A percentile compares a stretch with the other conserved stretches of the same genome.
These are phyloP conservation scores for Erodium moschatum DNA, from an alignment of 441 rosid species.

Conservation along the genomic window DNA sequence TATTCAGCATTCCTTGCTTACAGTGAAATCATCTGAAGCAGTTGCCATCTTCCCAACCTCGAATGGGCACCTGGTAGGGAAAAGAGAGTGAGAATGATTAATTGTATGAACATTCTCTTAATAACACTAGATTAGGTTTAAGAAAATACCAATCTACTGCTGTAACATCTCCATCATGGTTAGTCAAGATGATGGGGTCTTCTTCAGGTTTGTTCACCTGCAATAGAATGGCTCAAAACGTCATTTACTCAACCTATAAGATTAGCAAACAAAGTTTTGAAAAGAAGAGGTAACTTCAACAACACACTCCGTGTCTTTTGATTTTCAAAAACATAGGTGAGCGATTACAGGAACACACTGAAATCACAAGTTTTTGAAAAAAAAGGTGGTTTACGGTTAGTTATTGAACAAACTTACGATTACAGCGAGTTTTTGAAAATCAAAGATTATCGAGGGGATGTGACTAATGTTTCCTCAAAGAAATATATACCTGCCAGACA, in stretches of 20 bases:
- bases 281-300: too few species aligned
- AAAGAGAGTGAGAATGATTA: constrained; percentile 10
- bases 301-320: too few species aligned
- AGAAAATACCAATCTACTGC: constrained; percentile 73
- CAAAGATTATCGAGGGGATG: too few species aligned
- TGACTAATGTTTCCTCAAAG: too few species aligned
- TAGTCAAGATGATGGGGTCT: constrained; percentile 52
- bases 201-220: constrained; percentile 61
- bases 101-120: neutral
- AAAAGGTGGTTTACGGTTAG: too few species aligned
- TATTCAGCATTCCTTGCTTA: constrained; percentile 21
- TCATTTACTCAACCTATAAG: neutral
- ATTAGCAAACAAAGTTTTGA: neutral
- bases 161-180: constrained; percentile 73
- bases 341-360: too few species aligned
- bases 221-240: constrained; percentile 16
- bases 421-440: too few species aligned
- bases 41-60: constrained; percentile 66
- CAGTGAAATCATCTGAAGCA: constrained; percentile 74
- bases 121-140: constrained; percentile 1
- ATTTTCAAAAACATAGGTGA: too few species aligned
- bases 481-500: constrained; percentile 63
- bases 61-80: constrained; percentile 44
- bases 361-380: too few species aligned
- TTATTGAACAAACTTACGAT: too few species aligned